Evolutionary conservation across 164 flowering plant species (phyloP), one percentile per base, ranked within the genome.

Genomic region (Piper longum): DNA sequence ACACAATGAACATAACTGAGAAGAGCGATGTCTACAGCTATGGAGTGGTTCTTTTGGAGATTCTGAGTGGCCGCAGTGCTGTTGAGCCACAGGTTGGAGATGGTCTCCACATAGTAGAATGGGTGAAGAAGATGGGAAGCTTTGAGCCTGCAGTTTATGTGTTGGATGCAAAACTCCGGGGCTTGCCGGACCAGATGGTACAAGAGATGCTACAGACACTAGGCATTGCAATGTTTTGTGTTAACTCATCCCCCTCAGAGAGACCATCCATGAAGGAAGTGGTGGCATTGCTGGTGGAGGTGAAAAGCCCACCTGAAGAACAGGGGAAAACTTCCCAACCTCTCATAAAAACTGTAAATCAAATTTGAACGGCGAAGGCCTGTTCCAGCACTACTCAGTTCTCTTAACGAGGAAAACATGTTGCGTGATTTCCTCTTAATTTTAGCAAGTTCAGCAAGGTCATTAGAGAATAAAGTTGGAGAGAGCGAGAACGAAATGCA

Each of bases 21-120:
- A 95, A 91, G 86, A 91, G 98, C 40, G 99, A 95, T 65, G 99
- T 95, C 19, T 95, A 91, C 76, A 95, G 98, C 65, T 95, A 83
- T 65, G 99, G 99, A 9, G 96, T 95, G 54, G 99, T 92, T 5
- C 59, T 92, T 64, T 74, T 92, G 40, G 93, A 92, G 76, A 83
- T 92, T 16, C 77, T 92, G 54, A 89, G 86, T 36, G 97, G 99
- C 17, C 83, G 95, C 7, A 85, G 85, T 43, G 93, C 96, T 0
- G 80, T 92, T 5, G 85, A 87, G 68, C 64, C 86, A 1, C 83
- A 77, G 41, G 66, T 80, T 7, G 87, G 82, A 0, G 96, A 86
- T 55, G 96, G 98, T 6, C 77, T 76, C 40, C 98, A 92, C 77
- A 87, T 92, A 42, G 97, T 90, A 1, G 99, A 95, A 61, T 95